phyloP scores from a whole-genome alignment of 768 basidiomycete species.

The Xerocomellus dryophilus region DNA sequence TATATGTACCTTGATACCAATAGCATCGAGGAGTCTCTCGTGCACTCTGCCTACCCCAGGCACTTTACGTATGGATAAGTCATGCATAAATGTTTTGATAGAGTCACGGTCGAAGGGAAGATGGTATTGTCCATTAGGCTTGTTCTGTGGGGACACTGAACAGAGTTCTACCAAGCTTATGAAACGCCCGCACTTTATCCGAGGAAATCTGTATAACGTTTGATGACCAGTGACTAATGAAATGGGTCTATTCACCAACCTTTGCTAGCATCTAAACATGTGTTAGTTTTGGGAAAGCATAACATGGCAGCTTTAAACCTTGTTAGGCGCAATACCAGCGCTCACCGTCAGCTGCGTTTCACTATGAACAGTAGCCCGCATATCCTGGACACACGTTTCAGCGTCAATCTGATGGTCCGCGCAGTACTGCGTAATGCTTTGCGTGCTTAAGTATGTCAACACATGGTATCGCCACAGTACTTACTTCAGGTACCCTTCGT shows the following conservation, averaged over 20 bases:
- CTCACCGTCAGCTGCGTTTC: conserved; percentile 89
- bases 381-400: conserved; percentile 72
- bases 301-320: conserved; percentile 48
- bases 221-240: conserved; percentile 1
- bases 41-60: conserved; percentile 90
- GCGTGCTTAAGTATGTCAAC: conserved; percentile 6
- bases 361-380: conserved; percentile 67
- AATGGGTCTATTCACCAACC: conserved; percentile 49
- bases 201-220: conserved; percentile 70
- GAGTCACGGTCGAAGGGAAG: conserved; percentile 61
- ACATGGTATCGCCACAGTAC: conserved; percentile 19
- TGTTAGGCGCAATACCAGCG: conserved; percentile 94
- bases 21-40: conserved; percentile 80
- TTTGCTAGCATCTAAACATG: conserved; percentile 80
- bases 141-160: conserved; percentile 54
- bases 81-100: conserved; percentile 74
- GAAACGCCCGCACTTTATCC: conserved; percentile 58
- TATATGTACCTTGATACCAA: conserved; percentile 68
- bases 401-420: conserved; percentile 57
- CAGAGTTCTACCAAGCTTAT: not conserved
- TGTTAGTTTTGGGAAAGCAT: conserved; percentile 16
- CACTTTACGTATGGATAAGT: conserved; percentile 81
- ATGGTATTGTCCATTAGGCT: conserved; percentile 89
- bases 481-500: conserved; percentile 91
- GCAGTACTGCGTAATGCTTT: conserved; percentile 84